Conservation (phyloP, 2,329 filamentous ascomycete genomes). For the Periconia digitata region DNA sequence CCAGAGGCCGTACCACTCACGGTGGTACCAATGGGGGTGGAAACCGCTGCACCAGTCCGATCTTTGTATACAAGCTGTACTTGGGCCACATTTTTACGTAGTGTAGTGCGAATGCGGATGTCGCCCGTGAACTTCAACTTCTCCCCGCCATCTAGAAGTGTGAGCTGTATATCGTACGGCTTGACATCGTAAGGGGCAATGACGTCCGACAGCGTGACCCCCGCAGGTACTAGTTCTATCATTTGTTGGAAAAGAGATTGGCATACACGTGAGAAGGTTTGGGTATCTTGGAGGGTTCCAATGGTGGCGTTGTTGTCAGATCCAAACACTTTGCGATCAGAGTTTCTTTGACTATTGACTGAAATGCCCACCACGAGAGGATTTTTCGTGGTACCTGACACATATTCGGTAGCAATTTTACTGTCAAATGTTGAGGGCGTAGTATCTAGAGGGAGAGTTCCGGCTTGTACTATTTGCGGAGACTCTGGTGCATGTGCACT, state of each 20-base stretch:
- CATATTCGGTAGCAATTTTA: slow-evolving; percentile 59
- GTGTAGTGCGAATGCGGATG: slow-evolving; percentile 60
- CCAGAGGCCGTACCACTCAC: slow-evolving; percentile 55
- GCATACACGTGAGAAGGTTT: slow-evolving; percentile 53
- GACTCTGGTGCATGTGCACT: slow-evolving; percentile 60
- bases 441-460: slow-evolving; percentile 51
- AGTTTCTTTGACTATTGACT: slow-evolving; percentile 49
- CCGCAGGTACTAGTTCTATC: slow-evolving; percentile 61
- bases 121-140: slow-evolving; percentile 56
- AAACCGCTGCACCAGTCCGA: slow-evolving; percentile 53
- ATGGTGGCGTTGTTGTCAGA: slow-evolving; percentile 60
- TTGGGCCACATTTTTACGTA: slow-evolving; percentile 47
- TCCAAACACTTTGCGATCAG: slow-evolving; percentile 60
- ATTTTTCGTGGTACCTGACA: slow-evolving; percentile 56
- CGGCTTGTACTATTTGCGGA: slow-evolving; percentile 54
- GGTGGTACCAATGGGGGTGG: slow-evolving; percentile 48
- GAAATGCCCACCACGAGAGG: slow-evolving; percentile 59
- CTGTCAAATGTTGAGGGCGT: slow-evolving; percentile 56
- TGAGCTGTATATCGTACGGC: slow-evolving; percentile 60
- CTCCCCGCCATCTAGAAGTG: slow-evolving; percentile 52
- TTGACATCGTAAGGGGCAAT: slow-evolving; percentile 62
- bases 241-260: slow-evolving; percentile 58
- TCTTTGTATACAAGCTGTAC: slow-evolving; percentile 60
- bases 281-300: slow-evolving; percentile 47
- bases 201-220: slow-evolving; percentile 54